Evolutionary conservation across 2,329 filamentous ascomycete genomes (phyloP).

Genomic region (Ophiostoma perfectum): DNA sequence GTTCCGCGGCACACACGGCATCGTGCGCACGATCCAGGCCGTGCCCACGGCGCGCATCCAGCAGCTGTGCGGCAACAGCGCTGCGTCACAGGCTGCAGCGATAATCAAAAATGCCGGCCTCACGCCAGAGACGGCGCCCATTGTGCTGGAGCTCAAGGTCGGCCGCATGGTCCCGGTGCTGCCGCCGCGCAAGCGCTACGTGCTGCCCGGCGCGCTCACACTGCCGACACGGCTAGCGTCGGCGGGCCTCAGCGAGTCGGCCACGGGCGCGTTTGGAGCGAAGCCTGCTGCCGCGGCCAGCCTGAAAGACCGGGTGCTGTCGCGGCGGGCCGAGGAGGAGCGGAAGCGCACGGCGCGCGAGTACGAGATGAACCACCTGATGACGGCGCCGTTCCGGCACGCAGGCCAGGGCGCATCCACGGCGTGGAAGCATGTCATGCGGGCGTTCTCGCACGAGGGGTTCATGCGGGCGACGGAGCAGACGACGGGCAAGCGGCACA

Average conservation of each 20-base stretch:
- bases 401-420: constrained; percentile 38
- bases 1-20: constrained; percentile 50
- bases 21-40: constrained; percentile 55
- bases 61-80: constrained; percentile 19
- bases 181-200: constrained; percentile 39
- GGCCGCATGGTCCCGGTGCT: constrained; percentile 48
- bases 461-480: constrained; percentile 44
- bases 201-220: constrained; percentile 35
- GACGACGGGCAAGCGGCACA: constrained; percentile 41
- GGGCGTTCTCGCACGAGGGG: constrained; percentile 52
- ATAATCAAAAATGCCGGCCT: constrained; percentile 19
- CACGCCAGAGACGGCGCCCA: constrained; percentile 26
- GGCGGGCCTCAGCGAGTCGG: constrained; percentile 10
- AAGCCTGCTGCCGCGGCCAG: not conserved
- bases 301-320: constrained; percentile 28
- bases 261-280: not conserved
- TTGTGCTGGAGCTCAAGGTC: constrained; percentile 50
- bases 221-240: not conserved
- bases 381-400: constrained; percentile 55
- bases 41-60: constrained; percentile 38
- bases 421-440: constrained; percentile 43
- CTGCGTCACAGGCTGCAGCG: constrained; percentile 13
- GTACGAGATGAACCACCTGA: constrained; percentile 50
- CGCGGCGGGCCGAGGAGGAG: constrained; percentile 36
- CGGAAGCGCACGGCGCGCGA: constrained; percentile 39